Evolutionary conservation across 2,329 filamentous ascomycete genomes (phyloP), one percentile per base, ranked within the genome.

Genomic region (Exophiala bonariae): DNA sequence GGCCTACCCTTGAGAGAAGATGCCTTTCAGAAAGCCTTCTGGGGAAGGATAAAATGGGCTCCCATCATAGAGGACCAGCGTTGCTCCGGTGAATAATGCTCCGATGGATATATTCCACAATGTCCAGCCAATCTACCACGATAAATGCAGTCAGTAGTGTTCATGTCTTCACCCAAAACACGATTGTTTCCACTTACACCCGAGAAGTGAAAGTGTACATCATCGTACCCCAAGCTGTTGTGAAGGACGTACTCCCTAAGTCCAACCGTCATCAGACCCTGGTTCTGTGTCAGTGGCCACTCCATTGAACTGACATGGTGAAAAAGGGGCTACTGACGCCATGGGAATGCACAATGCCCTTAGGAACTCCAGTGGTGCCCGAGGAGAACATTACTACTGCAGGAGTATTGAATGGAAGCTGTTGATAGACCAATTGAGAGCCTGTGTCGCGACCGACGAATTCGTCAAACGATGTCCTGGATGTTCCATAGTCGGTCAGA

Each of bases 41-140:
- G 81, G 69, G 51, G 87, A 81, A 0, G 88, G 88, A 33, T 81
- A 69, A 65, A 93, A 89, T 0, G 89, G 89, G 5, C 83, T 89
- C 2, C 88, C 89, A 61, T 95, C 89, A 63, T 93, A 93, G 10
- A 92, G 70, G 1, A 93, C 67, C 1, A 78, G 71, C 3, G 80
- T 75, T 0, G 75, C 73, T 5, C 87, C 86, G 30, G 74, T 68
- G 1, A 85, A 57, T 4, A 91, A 71, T 3, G 74, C 71, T 10
- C 74, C 72, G 0, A 88, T 71, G 26, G 76, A 68, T 36, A 69
- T 64, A 52, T 70, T 69, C 58, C 66, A 72, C 22, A 73, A 61
- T 0, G 72, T 66, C 71, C 71, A 69, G 7, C 65, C 67, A 52
- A 72, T 61, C 37, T 22, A 28, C 7, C 8, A 31, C 13, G 16